Percentiles rank a stretch among this genome's conserved stretches.
These are phyloP conservation scores for Cyberlindnera veronae DNA, from an alignment of 805 yeast species.

Conservation along the genomic window DNA sequence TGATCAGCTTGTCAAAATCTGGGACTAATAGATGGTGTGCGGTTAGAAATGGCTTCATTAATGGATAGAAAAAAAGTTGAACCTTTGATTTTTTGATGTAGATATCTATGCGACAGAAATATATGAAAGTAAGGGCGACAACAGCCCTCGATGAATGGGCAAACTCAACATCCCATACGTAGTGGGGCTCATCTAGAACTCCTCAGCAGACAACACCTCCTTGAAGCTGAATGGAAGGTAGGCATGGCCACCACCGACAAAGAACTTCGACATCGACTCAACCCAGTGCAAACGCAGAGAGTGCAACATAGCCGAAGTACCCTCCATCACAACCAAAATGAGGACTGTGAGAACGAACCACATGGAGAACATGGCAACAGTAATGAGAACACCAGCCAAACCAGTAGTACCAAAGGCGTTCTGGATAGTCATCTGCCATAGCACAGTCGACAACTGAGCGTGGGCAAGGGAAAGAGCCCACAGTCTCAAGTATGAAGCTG, in stretches of 20 bases:
- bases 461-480: constrained; percentile 98
- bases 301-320: constrained; percentile 98
- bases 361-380: constrained; percentile 82
- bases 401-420: constrained; percentile 59
- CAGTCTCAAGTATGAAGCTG: constrained; percentile 92
- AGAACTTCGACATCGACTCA: constrained; percentile 97
- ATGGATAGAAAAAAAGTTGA: neutral
- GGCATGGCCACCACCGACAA: constrained; percentile 92
- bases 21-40: constrained; percentile 71
- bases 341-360: constrained; percentile 93
- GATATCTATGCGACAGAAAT: neutral
- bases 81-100: neutral
- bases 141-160: too few species aligned
- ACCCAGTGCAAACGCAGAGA: constrained; percentile 99
- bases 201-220: constrained; percentile 8
- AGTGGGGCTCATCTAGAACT: too few species aligned
- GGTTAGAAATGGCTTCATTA: neutral
- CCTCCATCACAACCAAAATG: constrained; percentile 94
- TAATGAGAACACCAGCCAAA: constrained; percentile 65
- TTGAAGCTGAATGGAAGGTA: constrained; percentile 84
- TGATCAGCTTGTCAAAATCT: constrained; percentile 85
- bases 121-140: too few species aligned
- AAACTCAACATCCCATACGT: too few species aligned
- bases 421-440: constrained; percentile 93
- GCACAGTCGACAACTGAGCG: constrained; percentile 90